These are phyloP conservation scores for Boletus eberwhitei DNA, from an alignment of 768 basidiomycete species.

Conservation along the genomic window DNA sequence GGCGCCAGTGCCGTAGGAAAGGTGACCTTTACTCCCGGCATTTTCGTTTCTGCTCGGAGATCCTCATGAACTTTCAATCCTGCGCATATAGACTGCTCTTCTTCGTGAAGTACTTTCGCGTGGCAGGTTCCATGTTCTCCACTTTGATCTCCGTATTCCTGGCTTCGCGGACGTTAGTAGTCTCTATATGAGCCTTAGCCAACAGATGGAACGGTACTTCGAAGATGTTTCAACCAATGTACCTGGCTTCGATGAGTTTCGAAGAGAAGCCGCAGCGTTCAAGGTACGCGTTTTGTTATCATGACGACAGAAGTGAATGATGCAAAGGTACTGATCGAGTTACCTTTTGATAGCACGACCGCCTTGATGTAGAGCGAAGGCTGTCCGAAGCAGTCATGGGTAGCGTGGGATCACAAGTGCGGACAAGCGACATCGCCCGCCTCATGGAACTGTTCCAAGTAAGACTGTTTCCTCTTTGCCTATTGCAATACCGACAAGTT, in stretches of 20 bases:
- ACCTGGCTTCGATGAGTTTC: slow-evolving; percentile 68
- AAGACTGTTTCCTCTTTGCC: slow-evolving; percentile 3
- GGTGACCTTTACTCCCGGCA: slow-evolving; percentile 35
- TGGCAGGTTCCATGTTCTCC: slow-evolving; percentile 71
- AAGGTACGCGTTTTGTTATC: slow-evolving; percentile 45
- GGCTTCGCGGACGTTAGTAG: slow-evolving; percentile 81
- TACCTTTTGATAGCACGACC: slow-evolving; percentile 56
- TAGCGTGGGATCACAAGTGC: slow-evolving; percentile 49
- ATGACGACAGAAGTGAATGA: background rate
- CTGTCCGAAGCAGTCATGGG: slow-evolving; percentile 42
- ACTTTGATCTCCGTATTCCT: slow-evolving; percentile 80
- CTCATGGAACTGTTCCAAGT: slow-evolving; percentile 86
- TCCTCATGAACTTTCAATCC: background rate
- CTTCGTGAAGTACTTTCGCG: slow-evolving; percentile 72
- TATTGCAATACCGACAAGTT: background rate
- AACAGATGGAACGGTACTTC: slow-evolving; percentile 81
- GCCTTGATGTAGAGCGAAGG: slow-evolving; percentile 67
- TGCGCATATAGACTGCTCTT: slow-evolving; percentile 57
- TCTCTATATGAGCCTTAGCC: slow-evolving; percentile 71
- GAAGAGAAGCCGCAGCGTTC: slow-evolving; percentile 74
- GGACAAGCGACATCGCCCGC: slow-evolving; percentile 76
- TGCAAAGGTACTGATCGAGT: slow-evolving; percentile 1
- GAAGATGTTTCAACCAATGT: slow-evolving; percentile 54
- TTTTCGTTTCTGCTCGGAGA: background rate
- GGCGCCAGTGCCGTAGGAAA: slow-evolving; percentile 83